Base-by-base conservation (phyloP, 768 basidiomycete genomes). In the Leucocoprinus leucothites region DNA sequence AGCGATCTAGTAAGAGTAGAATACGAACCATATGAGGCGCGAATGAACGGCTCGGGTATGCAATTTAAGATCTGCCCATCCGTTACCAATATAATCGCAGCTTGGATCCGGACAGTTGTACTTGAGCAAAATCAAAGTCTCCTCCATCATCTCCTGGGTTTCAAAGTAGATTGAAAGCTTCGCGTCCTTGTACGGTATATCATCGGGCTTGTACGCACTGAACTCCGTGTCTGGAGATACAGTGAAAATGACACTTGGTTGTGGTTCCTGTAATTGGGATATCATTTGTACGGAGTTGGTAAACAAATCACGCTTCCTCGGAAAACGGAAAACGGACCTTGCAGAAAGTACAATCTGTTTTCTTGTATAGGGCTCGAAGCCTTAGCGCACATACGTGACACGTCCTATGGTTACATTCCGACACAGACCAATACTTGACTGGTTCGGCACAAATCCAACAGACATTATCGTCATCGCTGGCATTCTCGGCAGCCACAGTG, bases 391-490 rank as follows among this genome's bases (percentile, higher is more conserved):
- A 99, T 57, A 95, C 86, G 70, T 97, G 94, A 75, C 96, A 98
- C 2, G 93, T 98, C 49, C 91, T 77, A 66, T 99, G 96, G 67
- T 93, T 92, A 72, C 96, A 99, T 52, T 87, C 82, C 16, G 94
- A 87, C 26, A 97, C 72, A 6, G 91, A 82, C 68, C 86, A 94
- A 66, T 91, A 96, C 65, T 89, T 94, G 70, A 96, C 86, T 3
- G 88, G 86, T 64, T 98, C 94, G 1, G 94, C 94, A 65, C 96
- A 97, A 69, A 98, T 98, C 82, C 86, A 96, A 72, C 96, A 98
- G 9, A 86, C 67, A 48, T 83, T 80, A 11, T 68, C 67, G 5
- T 67, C 71, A 19, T 66, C 69, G n/a, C 50, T 45, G 40, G 21
- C 34, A 18, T 43, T 50, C 48, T 9, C 53, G 7, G 14, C 40